Evolutionary conservation across 805 yeast genomes (phyloP), one percentile per base, ranked within the genome.

Genomic region (Candida sanyiensis): DNA sequence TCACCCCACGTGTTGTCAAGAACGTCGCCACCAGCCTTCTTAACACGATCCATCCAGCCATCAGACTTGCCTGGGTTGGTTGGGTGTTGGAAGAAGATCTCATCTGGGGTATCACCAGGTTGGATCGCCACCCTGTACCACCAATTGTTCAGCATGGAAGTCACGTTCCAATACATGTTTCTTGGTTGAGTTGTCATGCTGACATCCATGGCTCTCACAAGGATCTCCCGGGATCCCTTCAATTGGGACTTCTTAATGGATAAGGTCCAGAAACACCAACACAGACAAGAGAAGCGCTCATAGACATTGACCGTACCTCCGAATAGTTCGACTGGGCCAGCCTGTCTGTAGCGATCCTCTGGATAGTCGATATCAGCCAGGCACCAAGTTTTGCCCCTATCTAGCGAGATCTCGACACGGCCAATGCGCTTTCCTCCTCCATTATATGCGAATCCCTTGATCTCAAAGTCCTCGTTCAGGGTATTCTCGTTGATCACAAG

Each of bases 21-120:
- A 7, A 58, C 34, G 36, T 59, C 54, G 30, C 63, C 63, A 19
- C 62, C 62, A 26, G 52, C 46, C 6, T 47, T 47, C 36, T 59
- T 60, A 18, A 61, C 61, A 28, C 62, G 47, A 28, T 60, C 64
- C 64, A 61, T 61, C 66, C 66, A 61, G 4, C 66, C 66, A 38
- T 57, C 61, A 6, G 51, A 34, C 15, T 43, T 50, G 23, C 45
- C 52, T 3, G 62, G 59, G 25, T 38, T 23, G 26, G 45, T 49
- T 1, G 62, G 62, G 39, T 56, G 62, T 39, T 57, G 55, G 44
- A 54, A 58, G 35, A 40, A 43, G 20, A 49, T 43, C 21, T 43
- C 47, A 19, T 40, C 43, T 13, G 33, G 39, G 30, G 20, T 15
- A 13, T 15, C 33, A 21, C 48, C 45, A 7, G 44, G 46, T 27